Percentiles rank a stretch among this genome's conserved stretches.
Conservation (phyloP, 495 filamentous ascomycete genomes). For the Terfezia boudieri region DNA sequence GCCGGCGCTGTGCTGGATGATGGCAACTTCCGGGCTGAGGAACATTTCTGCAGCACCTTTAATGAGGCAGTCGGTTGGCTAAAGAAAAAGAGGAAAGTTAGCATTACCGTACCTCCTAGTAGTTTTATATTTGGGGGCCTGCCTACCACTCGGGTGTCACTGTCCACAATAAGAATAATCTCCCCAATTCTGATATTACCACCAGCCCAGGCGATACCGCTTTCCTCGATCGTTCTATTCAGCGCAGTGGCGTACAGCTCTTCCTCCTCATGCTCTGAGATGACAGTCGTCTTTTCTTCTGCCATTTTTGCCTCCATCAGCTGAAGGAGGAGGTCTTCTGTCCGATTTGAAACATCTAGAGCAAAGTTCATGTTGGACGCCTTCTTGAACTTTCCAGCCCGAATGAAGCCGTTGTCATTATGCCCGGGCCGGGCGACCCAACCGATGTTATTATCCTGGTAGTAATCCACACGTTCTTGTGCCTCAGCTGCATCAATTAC, state of each 20-base stretch:
- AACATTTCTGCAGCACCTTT: constrained; percentile 65
- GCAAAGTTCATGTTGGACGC: constrained; percentile 72
- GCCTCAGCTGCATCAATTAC: neutral
- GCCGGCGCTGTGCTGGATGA: constrained; percentile 60
- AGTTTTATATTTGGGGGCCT: constrained; percentile 3
- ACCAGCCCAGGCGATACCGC: constrained; percentile 50
- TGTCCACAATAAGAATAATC: constrained; percentile 56
- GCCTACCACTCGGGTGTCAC: constrained; percentile 42
- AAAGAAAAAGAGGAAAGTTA: too few relatives aligned
- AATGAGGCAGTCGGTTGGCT: constrained; percentile 42
- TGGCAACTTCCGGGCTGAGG: constrained; percentile 53
- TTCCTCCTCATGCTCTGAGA: constrained; percentile 50
- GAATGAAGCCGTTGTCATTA: constrained; percentile 37
- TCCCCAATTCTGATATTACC: constrained; percentile 60
- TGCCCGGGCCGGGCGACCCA: constrained; percentile 41
- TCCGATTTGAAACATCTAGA: constrained; percentile 48
- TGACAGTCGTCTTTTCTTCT: constrained; percentile 25
- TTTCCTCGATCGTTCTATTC: constrained; percentile 43
- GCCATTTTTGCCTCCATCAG: constrained; percentile 11
- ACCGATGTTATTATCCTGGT: constrained; percentile 51
- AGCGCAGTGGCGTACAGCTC: constrained; percentile 24
- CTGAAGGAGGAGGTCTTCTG: constrained; percentile 41
- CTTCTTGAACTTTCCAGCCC: constrained; percentile 34
- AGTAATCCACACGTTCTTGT: constrained; percentile 20
- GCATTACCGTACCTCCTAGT: too few relatives aligned